These are phyloP conservation scores for Saccharomyces hybrid DNA, from an alignment of 1,139 yeast genomes.

Conservation along the genomic window DNA sequence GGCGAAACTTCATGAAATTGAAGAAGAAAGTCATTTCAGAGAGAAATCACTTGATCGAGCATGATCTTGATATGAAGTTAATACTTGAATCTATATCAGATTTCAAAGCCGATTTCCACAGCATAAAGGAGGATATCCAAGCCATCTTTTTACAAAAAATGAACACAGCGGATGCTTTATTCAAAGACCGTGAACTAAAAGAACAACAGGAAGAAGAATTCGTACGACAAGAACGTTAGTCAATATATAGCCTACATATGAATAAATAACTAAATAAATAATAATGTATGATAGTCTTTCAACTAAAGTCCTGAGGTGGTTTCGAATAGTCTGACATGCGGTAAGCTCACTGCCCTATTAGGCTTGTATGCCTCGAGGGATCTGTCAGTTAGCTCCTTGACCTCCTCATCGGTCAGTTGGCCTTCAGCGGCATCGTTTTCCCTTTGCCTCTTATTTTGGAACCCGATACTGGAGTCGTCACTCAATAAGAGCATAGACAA, in stretches of 20 bases:
- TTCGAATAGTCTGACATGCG: slow-evolving; percentile 29
- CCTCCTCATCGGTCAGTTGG: slow-evolving; percentile 37
- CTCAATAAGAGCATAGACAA: slow-evolving; percentile 25
- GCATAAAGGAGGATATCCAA: neutral
- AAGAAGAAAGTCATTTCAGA: slow-evolving; percentile 20
- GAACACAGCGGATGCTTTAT: neutral
- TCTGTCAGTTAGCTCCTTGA: slow-evolving; percentile 50
- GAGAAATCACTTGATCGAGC: slow-evolving; percentile 50
- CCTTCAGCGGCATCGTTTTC: slow-evolving; percentile 17
- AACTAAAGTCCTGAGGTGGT: slow-evolving; percentile 21
- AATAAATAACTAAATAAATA: neutral
- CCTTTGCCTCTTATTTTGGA: slow-evolving; percentile 12
- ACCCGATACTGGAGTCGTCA: slow-evolving; percentile 30
- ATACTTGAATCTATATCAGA: neutral
- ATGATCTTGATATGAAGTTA: slow-evolving; percentile 12
- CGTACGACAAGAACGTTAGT: neutral
- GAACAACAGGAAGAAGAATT: neutral
- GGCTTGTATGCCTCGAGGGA: slow-evolving; percentile 39
- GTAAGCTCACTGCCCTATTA: slow-evolving; percentile 19
- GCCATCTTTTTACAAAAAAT: neutral
- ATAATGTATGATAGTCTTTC: neutral
- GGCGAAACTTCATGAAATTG: slow-evolving; percentile 25
- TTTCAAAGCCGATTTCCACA: neutral
- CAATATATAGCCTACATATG: neutral
- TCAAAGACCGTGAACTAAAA: neutral